Base-by-base conservation (phyloP, 805 yeast genomes). In the Candida andamanensis region DNA sequence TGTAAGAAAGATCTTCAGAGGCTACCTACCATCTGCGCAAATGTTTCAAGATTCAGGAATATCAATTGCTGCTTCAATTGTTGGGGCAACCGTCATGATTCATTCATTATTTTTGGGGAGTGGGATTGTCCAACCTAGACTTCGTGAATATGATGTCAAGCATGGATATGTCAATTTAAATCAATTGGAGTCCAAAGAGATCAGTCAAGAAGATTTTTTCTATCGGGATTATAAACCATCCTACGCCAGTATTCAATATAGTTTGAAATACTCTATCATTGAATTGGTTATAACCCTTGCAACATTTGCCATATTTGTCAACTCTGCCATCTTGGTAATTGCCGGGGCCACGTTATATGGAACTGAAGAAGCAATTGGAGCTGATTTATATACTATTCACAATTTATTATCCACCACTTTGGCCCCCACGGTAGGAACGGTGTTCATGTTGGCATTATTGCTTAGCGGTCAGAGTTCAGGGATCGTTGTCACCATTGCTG, bases 401-500 rank as follows among this genome's bases (percentile, higher is more conserved):
- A 67, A 69, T 14, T 59, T 87, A 45, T 65, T 89, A 17, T 63
- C 78, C 4, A 36, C 54, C 13, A 74, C 68, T 31, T 63, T 89
- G 24, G 81, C 95, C 1, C 76, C 80, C 2, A 76, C 74, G 6
- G 94, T 86, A 0, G 97, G 96, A 17, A 77, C 85, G 1, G 57
- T 86, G 1, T 89, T 89, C 59, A 86, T 86, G 72, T 54, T 85
- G 32, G 96, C 96, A 0, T 65, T 89, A 45, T 62, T 89, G 24
- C 74, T 84, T 37, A 80, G 92, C 36, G 96, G 96, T 5, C 87
- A 84, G 49, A 80, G 89, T 28, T 95, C 96, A 0, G 95, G 96
- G 29, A 77, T 89, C 26, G 89, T 87, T 2, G 87, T 96, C 54
- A 89, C 97, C 0, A 81, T 89, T 61, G 85, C 95, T 0, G 96